A percentile compares a stretch with the other conserved stretches of the same genome.
Conservation (phyloP, 2,329 filamentous ascomycete genomes). For the Fusarium fujikuroi region DNA sequence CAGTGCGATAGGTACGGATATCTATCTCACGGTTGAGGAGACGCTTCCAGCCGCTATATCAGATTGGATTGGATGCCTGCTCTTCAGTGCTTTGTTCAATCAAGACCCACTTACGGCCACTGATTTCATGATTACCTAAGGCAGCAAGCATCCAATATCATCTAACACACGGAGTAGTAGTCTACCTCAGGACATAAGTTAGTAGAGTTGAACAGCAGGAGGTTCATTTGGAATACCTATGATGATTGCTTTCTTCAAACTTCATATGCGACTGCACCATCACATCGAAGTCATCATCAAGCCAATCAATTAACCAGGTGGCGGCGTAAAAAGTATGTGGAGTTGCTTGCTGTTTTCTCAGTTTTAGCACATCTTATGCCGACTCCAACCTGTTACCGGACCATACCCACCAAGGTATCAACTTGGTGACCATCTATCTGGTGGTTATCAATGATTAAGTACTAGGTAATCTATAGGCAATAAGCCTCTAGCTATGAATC, state of each 20-base stretch:
- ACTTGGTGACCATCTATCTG: background rate
- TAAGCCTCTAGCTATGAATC: background rate
- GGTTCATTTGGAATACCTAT: background rate
- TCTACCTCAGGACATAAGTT: background rate
- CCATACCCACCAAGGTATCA: background rate
- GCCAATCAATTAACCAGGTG: background rate
- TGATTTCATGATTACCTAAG: constrained; percentile 26
- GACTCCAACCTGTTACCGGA: constrained; percentile 10
- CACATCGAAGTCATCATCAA: background rate
- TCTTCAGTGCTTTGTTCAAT: constrained; percentile 1
- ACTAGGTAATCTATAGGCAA: background rate
- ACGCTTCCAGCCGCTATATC: background rate
- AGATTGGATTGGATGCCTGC: background rate
- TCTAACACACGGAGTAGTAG: no score
- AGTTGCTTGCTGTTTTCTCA: background rate
- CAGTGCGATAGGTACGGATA: background rate
- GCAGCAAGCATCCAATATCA: background rate
- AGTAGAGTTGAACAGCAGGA: background rate
- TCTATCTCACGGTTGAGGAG: background rate
- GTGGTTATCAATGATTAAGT: background rate
- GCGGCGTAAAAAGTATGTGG: constrained; percentile 7
- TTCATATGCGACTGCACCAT: background rate
- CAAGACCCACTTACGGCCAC: constrained; percentile 17
- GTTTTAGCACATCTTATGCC: constrained; percentile 16
- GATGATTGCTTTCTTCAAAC: background rate